These are phyloP conservation scores for Pogostemon cablin DNA, from an alignment of 257 asterid genomes.

Conservation along the genomic window DNA sequence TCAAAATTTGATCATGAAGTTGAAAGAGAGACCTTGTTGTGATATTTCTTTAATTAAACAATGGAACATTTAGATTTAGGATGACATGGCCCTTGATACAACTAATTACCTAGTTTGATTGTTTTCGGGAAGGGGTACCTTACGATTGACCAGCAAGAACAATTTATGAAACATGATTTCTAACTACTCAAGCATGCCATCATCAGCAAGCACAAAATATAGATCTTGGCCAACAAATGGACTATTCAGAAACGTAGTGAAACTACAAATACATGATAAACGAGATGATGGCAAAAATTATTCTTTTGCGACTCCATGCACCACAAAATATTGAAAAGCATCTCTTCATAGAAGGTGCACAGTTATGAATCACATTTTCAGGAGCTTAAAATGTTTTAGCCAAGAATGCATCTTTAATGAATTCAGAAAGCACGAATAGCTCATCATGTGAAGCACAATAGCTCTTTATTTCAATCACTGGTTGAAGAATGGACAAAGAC, in stretches of 20 bases:
- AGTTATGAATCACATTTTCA: background rate
- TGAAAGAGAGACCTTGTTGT: background rate
- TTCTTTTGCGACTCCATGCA: constrained; percentile 11
- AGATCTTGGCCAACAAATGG: background rate
- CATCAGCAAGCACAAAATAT: constrained; percentile 15
- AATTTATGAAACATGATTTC: background rate
- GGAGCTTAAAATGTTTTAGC: background rate
- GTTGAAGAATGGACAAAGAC: background rate
- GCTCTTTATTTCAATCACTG: constrained; percentile 5
- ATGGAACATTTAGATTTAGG: constrained; percentile 1
- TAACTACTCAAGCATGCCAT: constrained; percentile 11
- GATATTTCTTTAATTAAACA: constrained; percentile 11
- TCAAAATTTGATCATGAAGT: constrained; percentile 21
- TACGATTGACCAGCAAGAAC: constrained; percentile 13
- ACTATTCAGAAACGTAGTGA: background rate
- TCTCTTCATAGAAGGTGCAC: constrained; percentile 9
- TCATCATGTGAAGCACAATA: constrained; percentile 18
- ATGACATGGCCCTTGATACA: constrained; percentile 9
- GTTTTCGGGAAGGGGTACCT: background rate
- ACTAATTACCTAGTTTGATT: constrained; percentile 14
- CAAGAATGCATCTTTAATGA: constrained; percentile 6
- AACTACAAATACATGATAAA: constrained; percentile 10
- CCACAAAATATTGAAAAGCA: background rate
- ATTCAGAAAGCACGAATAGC: constrained; percentile 20
- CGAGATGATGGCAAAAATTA: constrained; percentile 18